Percentiles rank a stretch among this genome's conserved stretches.
Evolutionary conservation across 345 rosid species (phyloP).

Genomic region (Toxicodendron radicans): DNA sequence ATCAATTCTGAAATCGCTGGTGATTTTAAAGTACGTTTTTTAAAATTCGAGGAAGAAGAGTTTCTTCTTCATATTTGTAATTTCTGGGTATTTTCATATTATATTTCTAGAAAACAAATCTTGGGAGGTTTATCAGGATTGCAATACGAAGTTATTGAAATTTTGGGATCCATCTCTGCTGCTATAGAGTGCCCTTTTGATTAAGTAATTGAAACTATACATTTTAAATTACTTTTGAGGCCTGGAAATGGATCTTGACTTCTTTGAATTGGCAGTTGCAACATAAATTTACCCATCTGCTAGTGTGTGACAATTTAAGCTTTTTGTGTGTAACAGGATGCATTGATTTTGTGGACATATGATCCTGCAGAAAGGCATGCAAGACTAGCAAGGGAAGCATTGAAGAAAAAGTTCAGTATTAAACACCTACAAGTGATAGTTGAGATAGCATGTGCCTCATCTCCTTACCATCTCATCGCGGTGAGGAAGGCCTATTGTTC

Average conservation of each 20-base stretch:
- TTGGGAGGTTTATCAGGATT: not conserved
- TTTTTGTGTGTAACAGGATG: constrained; percentile 52
- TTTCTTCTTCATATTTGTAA: not conserved
- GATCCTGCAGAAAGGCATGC: constrained; percentile 94
- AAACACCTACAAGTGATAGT: constrained; percentile 57
- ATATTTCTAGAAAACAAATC: too few species aligned
- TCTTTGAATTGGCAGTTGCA: not conserved
- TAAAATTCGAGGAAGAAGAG: too few species aligned
- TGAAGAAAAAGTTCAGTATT: constrained; percentile 39
- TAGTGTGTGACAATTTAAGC: not conserved
- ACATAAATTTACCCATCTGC: not conserved
- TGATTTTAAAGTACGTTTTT: constrained; percentile 60
- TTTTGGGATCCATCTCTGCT: too few species aligned
- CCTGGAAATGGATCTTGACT: not conserved
- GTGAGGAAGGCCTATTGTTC: constrained; percentile 79
- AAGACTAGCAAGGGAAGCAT: constrained; percentile 52
- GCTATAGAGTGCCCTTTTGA: too few species aligned
- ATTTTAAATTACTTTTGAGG: not conserved
- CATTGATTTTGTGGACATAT: constrained; percentile 61
- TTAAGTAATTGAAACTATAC: too few species aligned
- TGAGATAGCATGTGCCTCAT: constrained; percentile 77
- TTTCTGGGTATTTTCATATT: not conserved
- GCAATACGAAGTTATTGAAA: not conserved
- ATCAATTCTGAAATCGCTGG: constrained; percentile 75
- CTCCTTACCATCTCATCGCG: constrained; percentile 67